Base-by-base conservation (phyloP, 2,329 filamentous ascomycete genomes). In the Trichoderma oligosporum region DNA sequence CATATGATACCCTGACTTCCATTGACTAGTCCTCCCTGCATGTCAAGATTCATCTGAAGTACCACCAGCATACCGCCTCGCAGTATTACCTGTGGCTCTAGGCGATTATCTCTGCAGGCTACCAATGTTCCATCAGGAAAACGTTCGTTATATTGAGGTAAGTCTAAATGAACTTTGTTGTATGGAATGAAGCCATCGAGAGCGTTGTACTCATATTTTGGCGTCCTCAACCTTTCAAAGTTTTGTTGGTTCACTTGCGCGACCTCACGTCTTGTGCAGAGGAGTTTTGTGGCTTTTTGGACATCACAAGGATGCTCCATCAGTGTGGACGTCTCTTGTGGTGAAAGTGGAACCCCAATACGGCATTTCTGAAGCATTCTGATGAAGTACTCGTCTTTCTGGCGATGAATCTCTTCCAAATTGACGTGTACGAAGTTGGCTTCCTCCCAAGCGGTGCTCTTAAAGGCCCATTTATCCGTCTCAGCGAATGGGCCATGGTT, bases 381-480 rank as follows among this genome's bases (percentile, higher is more conserved):
- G 46, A 57, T 53, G 4, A 57, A 57, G 11, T 42, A 27, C 18
- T 66, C 56, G 61, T 86, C 82, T 5, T 65, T 76, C 59, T 87
- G 83, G 4, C 84, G 77, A 64, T 85, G 82, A 4, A 86, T 81
- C 9, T 77, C 72, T 3, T 70, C 76, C 0, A 87, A 71, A 6
- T 82, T 73, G 2, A 84, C 70, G 56, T 82, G 74, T 2, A 66
- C 66, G 62, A 87, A 85, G 2, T 77, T 62, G 60, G 81, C 82
- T 45, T 79, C 70, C n/a, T 70, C 58, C 84, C 84, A 87, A 0
- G 77, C 77, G 1, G 67, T 54, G 60, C 81, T 83, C 22, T 74
- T 71, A 63, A 87, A 87, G 0, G 83, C 83, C 80, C 82, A 87
- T 61, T 83, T 83, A 11, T 86, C 77, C n/a, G 67, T 68, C 27